A percentile compares a stretch with the other conserved stretches of the same genome.
Evolutionary conservation across 2,329 filamentous ascomycete genomes (phyloP).

Genomic region (Talaromyces sp.): DNA sequence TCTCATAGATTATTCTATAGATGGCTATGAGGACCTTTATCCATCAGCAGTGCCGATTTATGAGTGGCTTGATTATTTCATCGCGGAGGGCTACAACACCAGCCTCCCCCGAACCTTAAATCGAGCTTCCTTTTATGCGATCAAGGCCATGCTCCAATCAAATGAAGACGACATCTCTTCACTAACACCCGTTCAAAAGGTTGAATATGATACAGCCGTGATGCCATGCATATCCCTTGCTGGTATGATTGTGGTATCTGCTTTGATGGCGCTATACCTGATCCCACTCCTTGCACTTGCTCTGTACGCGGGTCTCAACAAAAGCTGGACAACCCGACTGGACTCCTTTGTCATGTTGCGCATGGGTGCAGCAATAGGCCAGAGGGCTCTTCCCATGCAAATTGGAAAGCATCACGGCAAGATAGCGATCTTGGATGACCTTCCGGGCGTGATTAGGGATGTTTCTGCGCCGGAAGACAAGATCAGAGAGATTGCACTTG

Average conservation of each 20-base stretch:
- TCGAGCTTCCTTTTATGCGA: neutral
- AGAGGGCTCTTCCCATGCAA: constrained; percentile 6
- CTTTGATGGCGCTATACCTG: neutral
- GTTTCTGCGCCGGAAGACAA: neutral
- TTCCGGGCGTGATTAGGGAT: neutral
- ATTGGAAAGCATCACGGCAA: neutral
- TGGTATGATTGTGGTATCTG: neutral
- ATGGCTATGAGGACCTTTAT: no score
- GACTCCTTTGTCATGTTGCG: constrained; percentile 13
- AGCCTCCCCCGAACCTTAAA: neutral
- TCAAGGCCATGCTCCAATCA: neutral
- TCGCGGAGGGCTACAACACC: neutral
- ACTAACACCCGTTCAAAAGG: neutral
- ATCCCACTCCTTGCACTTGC: neutral
- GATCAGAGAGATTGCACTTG: constrained; percentile 8
- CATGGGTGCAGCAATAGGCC: constrained; percentile 11
- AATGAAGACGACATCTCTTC: no score
- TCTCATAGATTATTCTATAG: no score
- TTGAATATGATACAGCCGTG: neutral
- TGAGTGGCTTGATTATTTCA: neutral
- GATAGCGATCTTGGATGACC: neutral
- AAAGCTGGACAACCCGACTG: constrained; percentile 3
- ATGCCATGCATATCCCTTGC: neutral
- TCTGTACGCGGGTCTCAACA: neutral
- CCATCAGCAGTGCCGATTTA: no score